Conservation (phyloP, 108 stramenopile species). For the Fragilaria crotonensis region DNA sequence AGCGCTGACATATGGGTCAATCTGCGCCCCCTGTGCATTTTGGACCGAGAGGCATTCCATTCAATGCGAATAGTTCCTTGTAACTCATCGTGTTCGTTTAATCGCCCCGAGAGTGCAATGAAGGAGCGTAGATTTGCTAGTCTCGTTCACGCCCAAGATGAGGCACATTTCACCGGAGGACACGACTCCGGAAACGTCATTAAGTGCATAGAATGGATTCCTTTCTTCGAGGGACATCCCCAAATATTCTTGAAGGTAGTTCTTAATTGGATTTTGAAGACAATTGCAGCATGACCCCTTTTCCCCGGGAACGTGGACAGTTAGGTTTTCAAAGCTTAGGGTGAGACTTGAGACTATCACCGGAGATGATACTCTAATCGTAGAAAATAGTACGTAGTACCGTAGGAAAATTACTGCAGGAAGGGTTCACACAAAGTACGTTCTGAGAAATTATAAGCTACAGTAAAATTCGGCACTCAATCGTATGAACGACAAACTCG, state of each 20-base stretch:
- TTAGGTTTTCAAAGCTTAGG: constrained; percentile 26
- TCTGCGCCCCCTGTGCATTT: neutral
- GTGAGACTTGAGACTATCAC: too few species aligned
- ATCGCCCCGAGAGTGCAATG: constrained; percentile 11
- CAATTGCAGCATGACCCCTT: neutral
- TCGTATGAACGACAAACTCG: too few species aligned
- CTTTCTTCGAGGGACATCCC: constrained; percentile 14
- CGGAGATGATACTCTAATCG: too few species aligned
- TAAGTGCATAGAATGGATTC: constrained; percentile 17
- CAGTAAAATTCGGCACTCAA: too few species aligned
- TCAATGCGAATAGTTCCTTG: constrained; percentile 17
- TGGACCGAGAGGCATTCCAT: constrained; percentile 14
- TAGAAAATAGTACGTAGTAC: too few species aligned
- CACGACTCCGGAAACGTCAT: constrained; percentile 22
- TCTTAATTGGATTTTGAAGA: constrained; percentile 9
- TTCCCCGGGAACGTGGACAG: constrained; percentile 20
- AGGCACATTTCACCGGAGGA: constrained; percentile 17
- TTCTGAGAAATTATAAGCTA: too few species aligned
- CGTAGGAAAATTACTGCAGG: too few species aligned
- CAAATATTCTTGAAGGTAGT: constrained; percentile 20
- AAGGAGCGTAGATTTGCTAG: constrained; percentile 21
- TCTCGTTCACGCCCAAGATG: constrained; percentile 17
- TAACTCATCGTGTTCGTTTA: constrained; percentile 17
- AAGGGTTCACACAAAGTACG: too few species aligned
- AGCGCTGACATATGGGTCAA: constrained; percentile 19